Evolutionary conservation across 768 basidiomycete genomes (phyloP).

Genomic region (Neoboletus brunneissimus): DNA sequence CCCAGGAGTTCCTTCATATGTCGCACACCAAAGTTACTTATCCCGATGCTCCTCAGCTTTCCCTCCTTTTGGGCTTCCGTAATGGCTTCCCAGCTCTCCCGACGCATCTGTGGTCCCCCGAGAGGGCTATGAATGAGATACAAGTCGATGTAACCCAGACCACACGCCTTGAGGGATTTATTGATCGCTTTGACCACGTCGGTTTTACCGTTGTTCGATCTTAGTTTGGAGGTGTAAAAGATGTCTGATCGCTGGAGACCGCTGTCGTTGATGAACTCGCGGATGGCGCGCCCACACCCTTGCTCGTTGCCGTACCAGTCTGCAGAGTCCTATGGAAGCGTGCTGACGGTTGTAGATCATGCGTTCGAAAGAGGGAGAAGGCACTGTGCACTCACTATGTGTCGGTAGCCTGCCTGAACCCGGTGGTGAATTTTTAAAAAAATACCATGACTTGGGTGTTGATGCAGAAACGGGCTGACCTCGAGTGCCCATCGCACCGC

Average conservation of each 20-base stretch:
- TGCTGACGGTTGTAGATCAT: background rate
- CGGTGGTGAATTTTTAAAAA: background rate
- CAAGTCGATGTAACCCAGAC: background rate
- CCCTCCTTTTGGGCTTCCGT: background rate
- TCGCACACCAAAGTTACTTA: constrained; percentile 5
- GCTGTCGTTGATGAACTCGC: constrained; percentile 47
- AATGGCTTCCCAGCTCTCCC: constrained; percentile 7
- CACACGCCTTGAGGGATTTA: constrained; percentile 48
- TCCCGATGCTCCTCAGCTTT: background rate
- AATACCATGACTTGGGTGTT: background rate
- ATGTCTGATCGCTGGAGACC: constrained; percentile 45
- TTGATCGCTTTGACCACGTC: constrained; percentile 52
- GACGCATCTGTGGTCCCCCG: constrained; percentile 2
- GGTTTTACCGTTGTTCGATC: constrained; percentile 43
- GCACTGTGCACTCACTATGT: constrained; percentile 2
- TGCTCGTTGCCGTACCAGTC: constrained; percentile 47
- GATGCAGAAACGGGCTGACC: background rate
- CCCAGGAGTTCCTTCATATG: constrained; percentile 56
- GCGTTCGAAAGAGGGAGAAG: background rate
- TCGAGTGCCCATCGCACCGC: constrained; percentile 10
- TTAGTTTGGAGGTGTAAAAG: constrained; percentile 72
- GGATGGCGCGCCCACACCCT: constrained; percentile 60
- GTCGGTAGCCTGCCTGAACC: constrained; percentile 8
- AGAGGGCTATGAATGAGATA: constrained; percentile 7
- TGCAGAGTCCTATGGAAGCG: constrained; percentile 1